A percentile compares a stretch with the other conserved stretches of the same genome.
phyloP scores from a whole-genome alignment of 768 basidiomycete species.

The Pilatotrama ljubarskyi region DNA sequence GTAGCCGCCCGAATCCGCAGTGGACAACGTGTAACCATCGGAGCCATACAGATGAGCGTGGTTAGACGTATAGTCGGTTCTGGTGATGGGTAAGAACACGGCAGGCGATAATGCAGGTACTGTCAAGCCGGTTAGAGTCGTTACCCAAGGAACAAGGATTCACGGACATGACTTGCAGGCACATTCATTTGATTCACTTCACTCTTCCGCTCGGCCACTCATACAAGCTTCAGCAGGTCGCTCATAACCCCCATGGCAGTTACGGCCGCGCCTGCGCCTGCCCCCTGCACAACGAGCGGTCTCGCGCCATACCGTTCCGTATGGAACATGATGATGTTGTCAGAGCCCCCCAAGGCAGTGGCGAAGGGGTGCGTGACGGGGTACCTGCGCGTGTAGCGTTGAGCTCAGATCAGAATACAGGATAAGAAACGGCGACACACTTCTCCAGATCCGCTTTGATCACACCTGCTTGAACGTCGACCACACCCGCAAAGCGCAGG shows the following conservation, averaged over 20 bases:
- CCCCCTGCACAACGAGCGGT: slow-evolving; percentile 92
- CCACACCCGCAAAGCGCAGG: slow-evolving; percentile 90
- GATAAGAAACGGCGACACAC: slow-evolving; percentile 45
- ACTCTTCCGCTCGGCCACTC: neutral
- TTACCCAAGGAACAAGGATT: neutral
- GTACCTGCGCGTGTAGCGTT: slow-evolving; percentile 54
- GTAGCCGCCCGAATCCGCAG: no score
- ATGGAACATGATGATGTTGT: slow-evolving; percentile 98
- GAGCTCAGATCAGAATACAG: neutral
- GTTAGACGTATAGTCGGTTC: no score
- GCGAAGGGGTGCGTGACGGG: slow-evolving; percentile 90
- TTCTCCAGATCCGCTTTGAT: slow-evolving; percentile 89
- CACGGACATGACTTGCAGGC: neutral
- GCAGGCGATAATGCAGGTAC: no score
- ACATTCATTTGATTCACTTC: neutral
- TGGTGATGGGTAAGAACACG: no score
- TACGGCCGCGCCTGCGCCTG: slow-evolving; percentile 96
- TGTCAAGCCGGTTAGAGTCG: neutral
- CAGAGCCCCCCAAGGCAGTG: slow-evolving; percentile 91
- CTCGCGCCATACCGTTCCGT: slow-evolving; percentile 87
- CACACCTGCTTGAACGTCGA: slow-evolving; percentile 70
- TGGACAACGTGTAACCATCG: no score
- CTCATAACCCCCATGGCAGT: slow-evolving; percentile 98
- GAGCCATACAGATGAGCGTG: no score
- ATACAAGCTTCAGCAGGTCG: slow-evolving; percentile 67